A percentile compares a stretch with the other conserved stretches of the same genome.
phyloP scores from a whole-genome alignment of 352 stramenopile genomes.

The Pythium aphanidermatum region DNA sequence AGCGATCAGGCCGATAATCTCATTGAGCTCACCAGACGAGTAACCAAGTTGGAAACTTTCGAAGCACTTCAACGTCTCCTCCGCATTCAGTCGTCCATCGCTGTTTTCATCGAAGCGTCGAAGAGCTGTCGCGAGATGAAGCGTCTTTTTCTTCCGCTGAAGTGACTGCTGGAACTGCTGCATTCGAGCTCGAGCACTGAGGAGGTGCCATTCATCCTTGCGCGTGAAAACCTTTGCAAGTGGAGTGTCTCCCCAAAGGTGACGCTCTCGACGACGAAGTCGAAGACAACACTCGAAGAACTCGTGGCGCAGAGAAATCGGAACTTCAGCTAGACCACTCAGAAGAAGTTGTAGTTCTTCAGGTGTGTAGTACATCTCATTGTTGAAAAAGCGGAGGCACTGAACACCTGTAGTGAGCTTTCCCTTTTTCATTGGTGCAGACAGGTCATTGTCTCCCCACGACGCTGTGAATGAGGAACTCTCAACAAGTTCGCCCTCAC shows the following conservation, averaged over 20 bases:
- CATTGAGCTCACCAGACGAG: slow-evolving; percentile 71
- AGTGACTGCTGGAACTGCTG: slow-evolving; percentile 84
- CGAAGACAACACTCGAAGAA: slow-evolving; percentile 84
- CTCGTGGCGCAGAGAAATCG: slow-evolving; percentile 66
- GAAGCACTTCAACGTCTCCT: slow-evolving; percentile 80
- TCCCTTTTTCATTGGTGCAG: slow-evolving; percentile 9
- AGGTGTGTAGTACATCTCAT: slow-evolving; percentile 96
- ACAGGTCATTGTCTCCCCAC: slow-evolving; percentile 23
- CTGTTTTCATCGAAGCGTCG: slow-evolving; percentile 71
- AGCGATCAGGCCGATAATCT: slow-evolving; percentile 75
- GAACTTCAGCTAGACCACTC: slow-evolving; percentile 44
- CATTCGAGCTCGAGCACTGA: slow-evolving; percentile 69
- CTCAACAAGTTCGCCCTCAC: slow-evolving; percentile 75
- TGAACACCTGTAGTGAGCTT: slow-evolving; percentile 51
- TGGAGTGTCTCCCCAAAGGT: slow-evolving; percentile 92
- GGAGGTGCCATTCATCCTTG: slow-evolving; percentile 95
- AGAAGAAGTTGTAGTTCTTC: slow-evolving; percentile 92
- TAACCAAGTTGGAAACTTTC: slow-evolving; percentile 84
- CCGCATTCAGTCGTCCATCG: slow-evolving; percentile 48
- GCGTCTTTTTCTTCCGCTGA: slow-evolving; percentile 31
- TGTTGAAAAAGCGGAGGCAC: slow-evolving; percentile 98
- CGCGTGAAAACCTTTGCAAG: slow-evolving; percentile 97
- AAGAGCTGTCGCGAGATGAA: slow-evolving; percentile 46
- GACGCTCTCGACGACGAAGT: slow-evolving; percentile 93
- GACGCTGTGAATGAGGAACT: slow-evolving; percentile 66